A percentile compares a stretch with the other conserved stretches of the same genome.
phyloP scores from a whole-genome alignment of 306 rosid genomes.

The Quillaja saponaria region DNA sequence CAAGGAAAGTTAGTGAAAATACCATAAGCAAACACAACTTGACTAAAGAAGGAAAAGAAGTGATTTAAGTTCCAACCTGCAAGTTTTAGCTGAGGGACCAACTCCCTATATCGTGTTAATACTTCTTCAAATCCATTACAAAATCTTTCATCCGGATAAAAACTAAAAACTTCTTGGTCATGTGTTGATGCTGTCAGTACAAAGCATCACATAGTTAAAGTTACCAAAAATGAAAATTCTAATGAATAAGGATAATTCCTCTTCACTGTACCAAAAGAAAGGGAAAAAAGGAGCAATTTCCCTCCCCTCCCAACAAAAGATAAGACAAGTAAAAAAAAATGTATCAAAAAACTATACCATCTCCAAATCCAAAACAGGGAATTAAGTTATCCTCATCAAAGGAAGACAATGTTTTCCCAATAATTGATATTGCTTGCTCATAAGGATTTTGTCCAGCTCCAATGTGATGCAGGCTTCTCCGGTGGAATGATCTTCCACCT shows the following conservation, averaged over 20 bases:
- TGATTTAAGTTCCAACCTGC: slow-evolving; percentile 58
- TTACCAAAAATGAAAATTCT: slow-evolving; percentile 5
- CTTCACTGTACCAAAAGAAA: background rate
- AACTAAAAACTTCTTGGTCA: slow-evolving; percentile 94
- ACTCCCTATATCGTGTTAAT: slow-evolving; percentile 64
- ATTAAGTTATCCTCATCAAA: slow-evolving; percentile 93
- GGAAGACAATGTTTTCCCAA: slow-evolving; percentile 82
- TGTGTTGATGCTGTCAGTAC: slow-evolving; percentile 80
- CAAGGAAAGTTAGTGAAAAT: slow-evolving; percentile 18
- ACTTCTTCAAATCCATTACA: slow-evolving; percentile 99
- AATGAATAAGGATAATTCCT: slow-evolving; percentile 6
- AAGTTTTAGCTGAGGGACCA: slow-evolving; percentile 79
- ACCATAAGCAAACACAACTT: slow-evolving; percentile 17
- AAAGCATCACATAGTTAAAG: slow-evolving; percentile 30
- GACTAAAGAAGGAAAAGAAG: slow-evolving; percentile 13
- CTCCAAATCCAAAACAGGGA: slow-evolving; percentile 96
- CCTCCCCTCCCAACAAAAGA: no score
- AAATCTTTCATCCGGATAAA: slow-evolving; percentile 68
- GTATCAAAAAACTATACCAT: slow-evolving; percentile 53
- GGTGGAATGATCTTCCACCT: slow-evolving; percentile 82
- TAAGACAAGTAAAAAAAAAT: background rate
- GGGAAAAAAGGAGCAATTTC: background rate
- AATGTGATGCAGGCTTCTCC: slow-evolving; percentile 88
- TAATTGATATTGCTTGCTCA: slow-evolving; percentile 91
- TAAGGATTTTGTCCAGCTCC: slow-evolving; percentile 86